Evolutionary conservation across 352 stramenopile genomes (phyloP), one percentile per base, ranked within the genome.

Genomic region (Phytophthora syringae): DNA sequence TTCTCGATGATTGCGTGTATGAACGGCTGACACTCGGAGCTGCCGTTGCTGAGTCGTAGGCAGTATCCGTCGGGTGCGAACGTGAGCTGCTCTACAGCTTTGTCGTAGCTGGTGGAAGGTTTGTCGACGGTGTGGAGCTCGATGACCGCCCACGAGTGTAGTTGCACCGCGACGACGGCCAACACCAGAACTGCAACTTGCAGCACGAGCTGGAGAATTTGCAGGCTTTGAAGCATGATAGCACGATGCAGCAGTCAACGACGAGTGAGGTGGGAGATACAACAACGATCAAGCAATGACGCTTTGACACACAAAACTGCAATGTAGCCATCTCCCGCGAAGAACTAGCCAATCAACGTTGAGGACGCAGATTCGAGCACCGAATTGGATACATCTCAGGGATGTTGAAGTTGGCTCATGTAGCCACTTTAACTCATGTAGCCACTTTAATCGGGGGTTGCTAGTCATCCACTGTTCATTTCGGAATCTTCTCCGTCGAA

Each of bases 11-110:
- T 70, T 9, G 69, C 70, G 39, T 83, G 62, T 32, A 83, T 32
- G 39, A 75, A 87, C 3, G 76, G 45, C 15, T 82, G 67, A 40
- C 82, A 91, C 10, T 71, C 66, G 9, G 58, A 72, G 22, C 52
- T 74, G 16, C 78, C 64, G n/a, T 75, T 79, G 40, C 7, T 42
- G 16, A 70, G 56, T 10, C 64, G 56, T 2, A 88, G 25, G 39
- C 82, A 91, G 55, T 86, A 83, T 28, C 71, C 74, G 13, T 60
- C 60, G 0, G 82, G 82, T 11, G 82, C 62, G 11, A 91, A 80
- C 21, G 70, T 60, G 13, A 88, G 64, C 22, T 69, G 70, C 16
- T 49, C 32, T 7, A 64, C 47, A 10, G 51, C 11, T 13, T 52
- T 56, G 0, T 15, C 20, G 28, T 20, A 24, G 20, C 13, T 28